Base-by-base conservation (phyloP, 2,329 filamentous ascomycete genomes). In the Nigrospora sphaerica region DNA sequence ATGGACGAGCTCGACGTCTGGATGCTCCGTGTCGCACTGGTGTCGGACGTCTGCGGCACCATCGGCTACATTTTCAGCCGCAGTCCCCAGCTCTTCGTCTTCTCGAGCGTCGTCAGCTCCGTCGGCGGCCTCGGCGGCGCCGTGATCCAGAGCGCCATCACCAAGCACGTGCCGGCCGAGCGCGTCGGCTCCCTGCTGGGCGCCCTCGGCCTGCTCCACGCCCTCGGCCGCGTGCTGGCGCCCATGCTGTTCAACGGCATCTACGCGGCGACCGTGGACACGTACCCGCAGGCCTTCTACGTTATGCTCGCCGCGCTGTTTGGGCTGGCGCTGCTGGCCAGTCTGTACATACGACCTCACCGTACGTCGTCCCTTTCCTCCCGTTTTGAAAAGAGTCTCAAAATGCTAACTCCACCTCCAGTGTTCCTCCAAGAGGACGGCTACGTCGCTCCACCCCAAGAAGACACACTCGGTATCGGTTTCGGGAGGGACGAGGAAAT, bases 161-260 rank as follows among this genome's bases (percentile, higher is more conserved):
- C 90, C 17, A 97, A 96, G 62, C 93, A 97, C 63, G 85, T 97
- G 0, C 88, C 91, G 0, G 74, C 82, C 1, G 86, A 93, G 52
- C 79, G 80, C 40, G 85, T 93, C 0, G 93, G 93, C 0, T 83
- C 93, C 62, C 71, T 97, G n/a, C 76, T 98, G 0, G 93, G 93
- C 18, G 91, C 90, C 2, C 85, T 85, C 14, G 93, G 92, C 0
- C 72, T 97, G 50, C 67, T 97, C 48, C 92, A 97, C 65, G 86
- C 89, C 1, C 67, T 95, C 33, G 80, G 87, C 3, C 75, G 90
- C 50, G 81, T 97, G 2, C 62, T 95, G 12, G 83, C 86, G 1
- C 93, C 93, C 0, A 77, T 88, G 0, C 60, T 92, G 1, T 95
- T 96, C 66, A 95, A 93, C 58, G 78, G 87, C 6, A 80, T 97